Evolutionary conservation across 352 stramenopile species (phyloP), one percentile per base, ranked within the genome.

Genomic region (Phytophthora fragariae): DNA sequence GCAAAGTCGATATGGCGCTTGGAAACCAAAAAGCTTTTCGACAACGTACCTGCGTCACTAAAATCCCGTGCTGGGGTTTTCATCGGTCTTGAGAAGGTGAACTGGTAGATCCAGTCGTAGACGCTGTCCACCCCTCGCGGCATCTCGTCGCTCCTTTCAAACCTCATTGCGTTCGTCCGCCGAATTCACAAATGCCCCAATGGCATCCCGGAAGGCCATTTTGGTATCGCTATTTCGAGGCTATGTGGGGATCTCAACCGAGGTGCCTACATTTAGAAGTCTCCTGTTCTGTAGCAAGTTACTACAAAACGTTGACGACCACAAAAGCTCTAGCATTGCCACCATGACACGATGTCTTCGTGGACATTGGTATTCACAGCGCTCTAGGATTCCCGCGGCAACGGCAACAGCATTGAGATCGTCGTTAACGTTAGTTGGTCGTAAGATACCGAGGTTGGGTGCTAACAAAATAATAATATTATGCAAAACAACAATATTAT

Each of bases 21-120:
- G n/a, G n/a, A 29, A 62, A n/a, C 12, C n/a, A 4, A n/a, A 39
- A 24, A 15, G 15, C 24, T 24, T 17, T 15, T 29, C 14, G 41
- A 19, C n/a, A 49, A 62, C 50, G 15, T 35, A 78, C 70, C 73
- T 46, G 80, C 77, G 62, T 90, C 82, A 61, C 80, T 87, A 47
- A 90, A 90, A 73, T 88, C 82, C 10, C 80, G 62, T 46, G 80
- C 66, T 46, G 62, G 72, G 54, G 84, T 74, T 52, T 76, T 81
- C 58, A 73, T 70, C 3, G 64, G 31, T 24, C 82, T 80, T 33
- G 82, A 90, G 63, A 87, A 85, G 29, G 61, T 61, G 66, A 87
- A 90, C 31, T 70, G 53, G n/a, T 63, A 55, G 33, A 85, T 59
- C 82, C 82, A 90, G 54, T 79, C 71, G 58, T 82, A 76, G 17